These are phyloP conservation scores for Asterionellopsis glacialis DNA, from an alignment of 108 stramenopile species.

Conservation along the genomic window DNA sequence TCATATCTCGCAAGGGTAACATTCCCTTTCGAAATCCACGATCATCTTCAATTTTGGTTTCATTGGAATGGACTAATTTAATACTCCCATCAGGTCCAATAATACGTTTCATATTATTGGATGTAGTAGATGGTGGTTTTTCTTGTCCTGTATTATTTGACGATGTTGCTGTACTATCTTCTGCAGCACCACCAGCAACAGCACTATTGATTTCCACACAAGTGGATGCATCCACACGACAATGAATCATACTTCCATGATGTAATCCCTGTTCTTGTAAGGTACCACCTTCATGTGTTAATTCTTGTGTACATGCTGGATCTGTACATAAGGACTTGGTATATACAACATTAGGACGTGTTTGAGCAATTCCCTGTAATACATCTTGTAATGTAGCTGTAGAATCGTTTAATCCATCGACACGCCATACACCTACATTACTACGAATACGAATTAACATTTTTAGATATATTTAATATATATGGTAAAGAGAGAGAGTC, in stretches of 20 bases:
- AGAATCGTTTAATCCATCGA: constrained; percentile 35
- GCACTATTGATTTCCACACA: constrained; percentile 42
- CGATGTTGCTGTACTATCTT: neutral
- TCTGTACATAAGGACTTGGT: constrained; percentile 51
- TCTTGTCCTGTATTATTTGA: too few relatives aligned
- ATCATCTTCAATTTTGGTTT: constrained; percentile 14
- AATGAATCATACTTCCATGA: constrained; percentile 80
- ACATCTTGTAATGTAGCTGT: constrained; percentile 44
- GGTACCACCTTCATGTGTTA: constrained; percentile 3
- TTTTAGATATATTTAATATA: too few relatives aligned
- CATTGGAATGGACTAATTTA: constrained; percentile 55
- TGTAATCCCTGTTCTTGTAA: constrained; percentile 23
- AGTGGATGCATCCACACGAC: constrained; percentile 69
- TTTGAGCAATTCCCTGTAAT: constrained; percentile 43
- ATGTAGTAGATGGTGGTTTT: too few relatives aligned
- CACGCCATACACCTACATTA: constrained; percentile 83
- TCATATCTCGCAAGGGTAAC: constrained; percentile 90
- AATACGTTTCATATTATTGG: constrained; percentile 53
- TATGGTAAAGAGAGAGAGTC: too few relatives aligned
- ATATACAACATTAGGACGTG: constrained; percentile 72
- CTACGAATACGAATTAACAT: constrained; percentile 85
- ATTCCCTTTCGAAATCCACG: constrained; percentile 89
- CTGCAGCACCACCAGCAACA: constrained; percentile 5
- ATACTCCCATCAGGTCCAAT: constrained; percentile 82
- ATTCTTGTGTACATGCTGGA: constrained; percentile 45